Evolutionary conservation across 805 yeast species (phyloP).

Genomic region (Tetrapisispora pingtungensis): DNA sequence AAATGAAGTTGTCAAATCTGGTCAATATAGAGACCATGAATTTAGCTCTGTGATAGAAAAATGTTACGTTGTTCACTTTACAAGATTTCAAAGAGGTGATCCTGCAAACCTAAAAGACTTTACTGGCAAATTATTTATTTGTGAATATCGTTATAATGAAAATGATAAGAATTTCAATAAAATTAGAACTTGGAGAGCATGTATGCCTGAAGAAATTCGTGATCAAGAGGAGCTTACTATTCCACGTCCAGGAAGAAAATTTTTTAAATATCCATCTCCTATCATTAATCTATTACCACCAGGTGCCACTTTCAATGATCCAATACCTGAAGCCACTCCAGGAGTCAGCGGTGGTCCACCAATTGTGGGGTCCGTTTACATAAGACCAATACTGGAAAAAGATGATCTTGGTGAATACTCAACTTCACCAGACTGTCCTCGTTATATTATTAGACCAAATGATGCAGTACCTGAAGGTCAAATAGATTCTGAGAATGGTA

Average conservation of each 20-base stretch:
- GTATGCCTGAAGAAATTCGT: slow-evolving; percentile 93
- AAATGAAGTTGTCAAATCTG: slow-evolving; percentile 93
- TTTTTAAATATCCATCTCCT: slow-evolving; percentile 74
- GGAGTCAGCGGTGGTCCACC: slow-evolving; percentile 89
- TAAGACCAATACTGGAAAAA: slow-evolving; percentile 61
- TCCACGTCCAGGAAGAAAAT: slow-evolving; percentile 59
- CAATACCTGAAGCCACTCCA: slow-evolving; percentile 71
- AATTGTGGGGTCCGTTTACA: slow-evolving; percentile 78
- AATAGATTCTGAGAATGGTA: slow-evolving; percentile 27
- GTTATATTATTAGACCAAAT: slow-evolving; percentile 35
- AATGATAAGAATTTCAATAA: slow-evolving; percentile 82
- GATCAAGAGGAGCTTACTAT: slow-evolving; percentile 70
- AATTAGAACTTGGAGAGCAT: slow-evolving; percentile 97
- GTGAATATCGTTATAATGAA: slow-evolving; percentile 92
- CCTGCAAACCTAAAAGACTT: slow-evolving; percentile 64
- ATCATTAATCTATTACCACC: slow-evolving; percentile 66
- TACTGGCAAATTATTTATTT: slow-evolving; percentile 70
- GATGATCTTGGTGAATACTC: slow-evolving; percentile 78
- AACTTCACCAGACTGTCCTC: slow-evolving; percentile 37
- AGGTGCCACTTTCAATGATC: slow-evolving; percentile 63
- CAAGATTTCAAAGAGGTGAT: slow-evolving; percentile 90
- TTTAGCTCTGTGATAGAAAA: slow-evolving; percentile 84
- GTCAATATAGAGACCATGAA: slow-evolving; percentile 89
- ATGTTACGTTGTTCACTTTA: slow-evolving; percentile 89
- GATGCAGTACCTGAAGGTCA: slow-evolving; percentile 31